Evolutionary conservation across 2,329 filamentous ascomycete species (phyloP).

Genomic region (Dactylonectria macrodidyma): DNA sequence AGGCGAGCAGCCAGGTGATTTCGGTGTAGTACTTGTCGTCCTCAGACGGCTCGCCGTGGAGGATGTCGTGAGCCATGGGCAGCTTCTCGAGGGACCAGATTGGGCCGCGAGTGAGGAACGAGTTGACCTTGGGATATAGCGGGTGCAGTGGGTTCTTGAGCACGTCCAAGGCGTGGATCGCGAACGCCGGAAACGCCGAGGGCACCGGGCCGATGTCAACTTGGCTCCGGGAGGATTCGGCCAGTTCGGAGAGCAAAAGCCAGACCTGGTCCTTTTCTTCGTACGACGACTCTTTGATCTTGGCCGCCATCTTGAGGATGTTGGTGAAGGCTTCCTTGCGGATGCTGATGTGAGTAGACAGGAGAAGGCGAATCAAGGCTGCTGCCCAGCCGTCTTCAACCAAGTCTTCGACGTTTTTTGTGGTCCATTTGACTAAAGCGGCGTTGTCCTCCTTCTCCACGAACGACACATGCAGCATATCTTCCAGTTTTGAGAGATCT

Average conservation of each 20-base stretch:
- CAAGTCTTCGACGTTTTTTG: conserved; percentile 83
- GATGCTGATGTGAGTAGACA: conserved; percentile 81
- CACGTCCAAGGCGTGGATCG: conserved; percentile 77
- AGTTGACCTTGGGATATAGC: conserved; percentile 89
- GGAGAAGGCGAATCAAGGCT: conserved; percentile 81
- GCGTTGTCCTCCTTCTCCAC: conserved; percentile 64
- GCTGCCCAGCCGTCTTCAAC: conserved; percentile 83
- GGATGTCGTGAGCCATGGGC: conserved; percentile 76
- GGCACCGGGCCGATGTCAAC: conserved; percentile 75
- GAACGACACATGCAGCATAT: conserved; percentile 66
- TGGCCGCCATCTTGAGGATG: conserved; percentile 75
- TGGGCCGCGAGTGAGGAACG: conserved; percentile 84
- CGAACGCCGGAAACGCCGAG: conserved; percentile 83
- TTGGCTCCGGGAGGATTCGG: conserved; percentile 77
- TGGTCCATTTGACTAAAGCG: conserved; percentile 75
- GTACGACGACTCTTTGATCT: conserved; percentile 78
- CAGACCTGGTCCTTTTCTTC: conserved; percentile 84
- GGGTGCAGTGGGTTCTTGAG: conserved; percentile 83
- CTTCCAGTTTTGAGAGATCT: conserved; percentile 62
- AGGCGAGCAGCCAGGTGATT: conserved; percentile 80
- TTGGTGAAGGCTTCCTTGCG: conserved; percentile 83
- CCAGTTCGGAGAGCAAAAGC: conserved; percentile 83
- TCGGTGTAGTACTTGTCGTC: conserved; percentile 83
- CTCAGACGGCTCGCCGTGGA: conserved; percentile 76
- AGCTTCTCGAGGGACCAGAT: conserved; percentile 82